Conservation (phyloP, 495 filamentous ascomycete species). For the Talaromyces liani region DNA sequence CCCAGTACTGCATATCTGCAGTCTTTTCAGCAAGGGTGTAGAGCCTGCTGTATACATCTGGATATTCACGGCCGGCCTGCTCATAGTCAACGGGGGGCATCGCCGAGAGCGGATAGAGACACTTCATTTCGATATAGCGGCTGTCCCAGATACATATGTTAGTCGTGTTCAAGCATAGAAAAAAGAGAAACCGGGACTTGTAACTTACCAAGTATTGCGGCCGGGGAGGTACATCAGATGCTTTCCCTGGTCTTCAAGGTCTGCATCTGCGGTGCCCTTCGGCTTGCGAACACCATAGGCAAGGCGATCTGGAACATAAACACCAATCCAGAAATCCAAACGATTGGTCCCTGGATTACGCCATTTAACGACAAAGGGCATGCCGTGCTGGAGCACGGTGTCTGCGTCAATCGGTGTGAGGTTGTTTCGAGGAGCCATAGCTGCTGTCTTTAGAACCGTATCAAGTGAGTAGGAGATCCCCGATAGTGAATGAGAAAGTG, state of each 20-base stretch:
- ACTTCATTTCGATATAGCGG: neutral
- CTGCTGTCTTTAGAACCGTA: neutral
- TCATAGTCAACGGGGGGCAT: neutral
- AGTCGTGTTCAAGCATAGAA: neutral
- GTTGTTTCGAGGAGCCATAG: neutral
- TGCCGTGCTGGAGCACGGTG: neutral
- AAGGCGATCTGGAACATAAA: neutral
- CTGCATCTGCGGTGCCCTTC: neutral
- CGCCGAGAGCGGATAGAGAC: neutral
- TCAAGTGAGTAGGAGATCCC: neutral
- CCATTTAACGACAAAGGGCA: neutral
- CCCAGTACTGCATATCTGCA: neutral
- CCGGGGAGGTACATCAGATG: constrained; percentile 3
- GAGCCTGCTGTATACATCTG: neutral
- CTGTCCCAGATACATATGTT: neutral
- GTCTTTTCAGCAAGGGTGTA: neutral
- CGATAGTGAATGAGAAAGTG: neutral
- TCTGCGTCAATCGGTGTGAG: neutral
- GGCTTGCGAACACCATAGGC: neutral
- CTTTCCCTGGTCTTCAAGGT: neutral
- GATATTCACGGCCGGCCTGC: neutral
- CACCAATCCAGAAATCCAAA: neutral
- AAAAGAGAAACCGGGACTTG: neutral
- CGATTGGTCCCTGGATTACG: neutral
- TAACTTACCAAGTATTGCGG: neutral